Conservation (phyloP, 2,329 filamentous ascomycete species). For the Cercospora canescens region DNA sequence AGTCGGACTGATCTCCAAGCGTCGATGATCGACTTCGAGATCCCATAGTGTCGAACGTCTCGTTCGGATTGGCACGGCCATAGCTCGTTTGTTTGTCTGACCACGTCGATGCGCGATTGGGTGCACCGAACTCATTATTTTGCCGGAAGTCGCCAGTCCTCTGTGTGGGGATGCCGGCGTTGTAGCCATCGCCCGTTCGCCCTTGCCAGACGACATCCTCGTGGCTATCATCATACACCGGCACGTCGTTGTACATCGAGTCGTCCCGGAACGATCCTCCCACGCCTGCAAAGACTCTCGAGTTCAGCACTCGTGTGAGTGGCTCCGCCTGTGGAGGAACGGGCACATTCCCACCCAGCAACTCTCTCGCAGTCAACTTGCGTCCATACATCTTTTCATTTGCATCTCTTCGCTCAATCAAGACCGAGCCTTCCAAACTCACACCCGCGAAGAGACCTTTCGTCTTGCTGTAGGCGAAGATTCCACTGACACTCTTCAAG, state of each 20-base stretch:
- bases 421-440: slow-evolving; percentile 85
- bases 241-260: slow-evolving; percentile 88
- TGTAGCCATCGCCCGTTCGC: slow-evolving; percentile 67
- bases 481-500: slow-evolving; percentile 81
- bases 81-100: slow-evolving; percentile 60
- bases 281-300: slow-evolving; percentile 75
- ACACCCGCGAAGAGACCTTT: slow-evolving; percentile 97
- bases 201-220: slow-evolving; percentile 86
- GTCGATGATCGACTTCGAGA: slow-evolving; percentile 38
- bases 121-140: slow-evolving; percentile 49
- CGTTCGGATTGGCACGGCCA: slow-evolving; percentile 56
- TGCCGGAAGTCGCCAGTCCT: slow-evolving; percentile 43
- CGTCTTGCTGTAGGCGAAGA: slow-evolving; percentile 97
- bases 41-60: slow-evolving; percentile 49
- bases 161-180: slow-evolving; percentile 62
- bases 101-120: slow-evolving; percentile 69
- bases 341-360: slow-evolving; percentile 75
- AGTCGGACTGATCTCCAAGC: slow-evolving; percentile 49
- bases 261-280: slow-evolving; percentile 47
- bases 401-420: slow-evolving; percentile 92
- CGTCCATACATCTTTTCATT: slow-evolving; percentile 95
- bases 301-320: slow-evolving; percentile 81
- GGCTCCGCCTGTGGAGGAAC: slow-evolving; percentile 81
- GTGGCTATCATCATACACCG: slow-evolving; percentile 80
- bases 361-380: slow-evolving; percentile 75